Base-by-base conservation (phyloP, 441 rosid genomes). In the Pelargonium fulgidum region DNA sequence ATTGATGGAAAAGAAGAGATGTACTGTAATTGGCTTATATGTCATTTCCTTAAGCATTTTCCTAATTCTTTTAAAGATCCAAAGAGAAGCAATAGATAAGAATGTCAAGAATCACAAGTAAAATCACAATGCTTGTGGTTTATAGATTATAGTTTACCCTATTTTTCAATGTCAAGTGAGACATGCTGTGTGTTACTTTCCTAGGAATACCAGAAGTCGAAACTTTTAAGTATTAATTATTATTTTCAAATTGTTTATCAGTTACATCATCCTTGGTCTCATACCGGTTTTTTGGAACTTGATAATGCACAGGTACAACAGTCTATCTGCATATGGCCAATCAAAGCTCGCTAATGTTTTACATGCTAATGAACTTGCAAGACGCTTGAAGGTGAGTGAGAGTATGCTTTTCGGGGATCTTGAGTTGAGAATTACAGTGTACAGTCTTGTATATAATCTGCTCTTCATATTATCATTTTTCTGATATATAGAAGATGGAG, bases 261-360 rank as follows among this genome's bases (percentile, higher is more conserved):
- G 19, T 14, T n/a, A 52, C 8, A 52, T 14, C 1, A 52, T 12
- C 14, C 17, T 52, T 14, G 17, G 7, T 52, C 17, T 14, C 20
- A 17, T 8, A 58, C 11, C 1, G 29, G 10, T 6, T 58, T 58
- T 19, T 2, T 56, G 8, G 26, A 56, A 63, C 58, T 58, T 70
- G 45, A 11, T 50, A 29, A 39, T 73, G 13, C 33, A 10, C 75
- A 87, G 92, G 42, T 87, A 87, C 70, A 68, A 16, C 63, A 29
- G 73, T 42, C 6, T 78, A 62, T 68, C 9, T 65, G 87, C 89
- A 9, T 87, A 87, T 78, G 88, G 82, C 20, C 92, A 85, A 71
- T 85, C 89, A 54, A 87, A 87, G 83, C 87, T 87, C 14, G 77
- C 82, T 58, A 87, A 85, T 76, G 82, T 87, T 74, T 70, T 84